These are phyloP conservation scores for Scedosporium minutisporum DNA, from an alignment of 2,329 filamentous ascomycete species.

Conservation along the genomic window DNA sequence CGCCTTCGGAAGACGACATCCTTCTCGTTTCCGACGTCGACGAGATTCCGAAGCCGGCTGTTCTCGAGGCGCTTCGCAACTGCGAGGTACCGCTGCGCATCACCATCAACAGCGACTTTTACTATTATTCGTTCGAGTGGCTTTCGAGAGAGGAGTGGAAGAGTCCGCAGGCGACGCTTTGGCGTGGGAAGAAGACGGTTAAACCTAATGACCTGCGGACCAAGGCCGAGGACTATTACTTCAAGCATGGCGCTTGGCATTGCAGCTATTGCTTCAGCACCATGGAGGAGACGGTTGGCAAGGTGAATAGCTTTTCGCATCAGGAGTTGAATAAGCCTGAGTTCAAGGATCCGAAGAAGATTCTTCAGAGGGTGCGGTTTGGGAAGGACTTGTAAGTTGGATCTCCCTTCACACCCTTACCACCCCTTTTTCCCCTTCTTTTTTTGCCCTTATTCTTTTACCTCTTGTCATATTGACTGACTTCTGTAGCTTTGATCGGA, in stretches of 20 bases:
- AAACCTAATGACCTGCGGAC: constrained; percentile 43
- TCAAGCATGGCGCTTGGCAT: constrained; percentile 46
- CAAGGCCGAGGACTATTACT: constrained; percentile 29
- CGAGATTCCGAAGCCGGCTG: constrained; percentile 50
- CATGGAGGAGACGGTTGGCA: constrained; percentile 42
- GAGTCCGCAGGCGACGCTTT: constrained; percentile 52
- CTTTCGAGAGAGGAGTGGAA: constrained; percentile 31
- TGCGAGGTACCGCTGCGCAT: constrained; percentile 43
- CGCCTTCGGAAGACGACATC: constrained; percentile 40
- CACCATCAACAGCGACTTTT: constrained; percentile 41
- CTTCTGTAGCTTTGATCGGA: constrained; percentile 13
- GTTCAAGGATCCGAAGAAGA: constrained; percentile 27
- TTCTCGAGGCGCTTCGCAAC: constrained; percentile 34
- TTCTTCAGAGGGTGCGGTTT: constrained; percentile 30
- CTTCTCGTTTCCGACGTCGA: constrained; percentile 51
- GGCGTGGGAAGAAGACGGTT: constrained; percentile 34
- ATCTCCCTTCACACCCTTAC: too few species aligned
- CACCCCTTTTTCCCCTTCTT: too few species aligned
- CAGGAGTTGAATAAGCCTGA: constrained; percentile 24
- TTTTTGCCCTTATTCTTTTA: neutral
- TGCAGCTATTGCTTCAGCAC: constrained; percentile 53
- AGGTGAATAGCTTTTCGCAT: constrained; percentile 49
- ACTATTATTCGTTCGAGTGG: constrained; percentile 50
- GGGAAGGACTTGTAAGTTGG: constrained; percentile 31
- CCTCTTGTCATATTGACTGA: neutral